Evolutionary conservation across 345 rosid species (phyloP).

Genomic region (Trapa bicornis): DNA sequence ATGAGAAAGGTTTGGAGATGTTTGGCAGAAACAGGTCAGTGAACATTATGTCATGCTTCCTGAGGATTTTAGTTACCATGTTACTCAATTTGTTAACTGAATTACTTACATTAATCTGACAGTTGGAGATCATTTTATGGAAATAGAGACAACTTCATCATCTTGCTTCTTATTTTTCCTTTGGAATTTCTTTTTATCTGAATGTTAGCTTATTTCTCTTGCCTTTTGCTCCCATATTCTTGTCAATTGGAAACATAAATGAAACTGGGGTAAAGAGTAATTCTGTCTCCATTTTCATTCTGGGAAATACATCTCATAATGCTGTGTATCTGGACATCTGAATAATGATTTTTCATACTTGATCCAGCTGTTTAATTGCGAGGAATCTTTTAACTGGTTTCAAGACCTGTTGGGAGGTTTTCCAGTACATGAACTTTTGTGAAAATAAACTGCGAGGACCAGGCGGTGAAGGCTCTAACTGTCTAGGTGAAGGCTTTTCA

Average conservation of each 20-base stretch:
- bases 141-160: background rate
- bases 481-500: constrained; percentile 65
- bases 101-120: background rate
- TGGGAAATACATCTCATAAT: background rate
- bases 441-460: constrained; percentile 50
- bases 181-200: background rate
- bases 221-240: background rate
- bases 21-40: constrained; percentile 90
- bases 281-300: background rate
- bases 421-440: constrained; percentile 63
- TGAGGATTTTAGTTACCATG: background rate
- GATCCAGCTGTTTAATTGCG: constrained; percentile 74
- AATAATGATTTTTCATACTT: background rate
- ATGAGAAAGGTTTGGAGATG: constrained; percentile 85
- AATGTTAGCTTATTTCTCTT: background rate
- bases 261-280: background rate
- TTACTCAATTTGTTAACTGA: background rate
- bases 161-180: background rate
- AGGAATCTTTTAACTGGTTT: constrained; percentile 86
- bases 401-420: constrained; percentile 85
- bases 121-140: background rate
- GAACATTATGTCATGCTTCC: background rate
- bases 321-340: background rate
- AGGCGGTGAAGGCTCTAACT: constrained; percentile 50
- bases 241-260: background rate